Evolutionary conservation across 2,329 filamentous ascomycete genomes (phyloP).

Genomic region (Falciphora oryzae): DNA sequence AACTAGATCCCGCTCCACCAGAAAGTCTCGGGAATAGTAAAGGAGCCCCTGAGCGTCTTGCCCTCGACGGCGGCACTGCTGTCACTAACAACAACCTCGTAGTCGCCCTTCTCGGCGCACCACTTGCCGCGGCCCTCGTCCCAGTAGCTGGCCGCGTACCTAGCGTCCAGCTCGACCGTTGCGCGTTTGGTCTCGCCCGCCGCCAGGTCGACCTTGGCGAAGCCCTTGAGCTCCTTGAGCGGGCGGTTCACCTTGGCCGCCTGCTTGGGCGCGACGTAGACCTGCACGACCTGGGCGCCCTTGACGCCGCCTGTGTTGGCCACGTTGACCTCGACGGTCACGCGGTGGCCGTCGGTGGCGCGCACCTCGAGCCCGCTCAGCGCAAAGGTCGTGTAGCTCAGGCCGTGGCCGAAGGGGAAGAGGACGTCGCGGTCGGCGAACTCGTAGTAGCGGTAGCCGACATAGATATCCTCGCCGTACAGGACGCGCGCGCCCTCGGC

Average conservation of each 20-base stretch:
- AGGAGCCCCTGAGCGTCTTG: slow-evolving; percentile 43
- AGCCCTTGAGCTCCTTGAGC: slow-evolving; percentile 58
- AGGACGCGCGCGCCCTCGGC: slow-evolving; percentile 59
- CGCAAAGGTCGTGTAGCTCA: slow-evolving; percentile 22
- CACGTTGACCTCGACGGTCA: slow-evolving; percentile 43
- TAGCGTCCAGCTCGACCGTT: slow-evolving; percentile 43
- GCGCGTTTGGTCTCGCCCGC: slow-evolving; percentile 5
- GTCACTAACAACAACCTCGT: slow-evolving; percentile 54
- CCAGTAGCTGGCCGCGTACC: slow-evolving; percentile 62
- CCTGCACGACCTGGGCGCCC: slow-evolving; percentile 52
- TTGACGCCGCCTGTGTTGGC: slow-evolving; percentile 53
- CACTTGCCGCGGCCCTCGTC: slow-evolving; percentile 62
- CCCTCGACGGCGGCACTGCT: slow-evolving; percentile 45
- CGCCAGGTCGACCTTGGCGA: slow-evolving; percentile 45
- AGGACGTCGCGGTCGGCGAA: slow-evolving; percentile 31
- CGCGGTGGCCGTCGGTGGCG: slow-evolving; percentile 33
- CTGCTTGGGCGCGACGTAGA: slow-evolving; percentile 47
- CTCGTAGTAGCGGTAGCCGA: slow-evolving; percentile 69
- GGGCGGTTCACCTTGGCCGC: slow-evolving; percentile 53
- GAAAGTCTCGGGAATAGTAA: slow-evolving; percentile 54
- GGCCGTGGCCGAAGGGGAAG: slow-evolving; percentile 24
- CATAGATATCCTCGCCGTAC: slow-evolving; percentile 67
- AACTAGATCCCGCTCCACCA: slow-evolving; percentile 61
- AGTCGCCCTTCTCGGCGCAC: slow-evolving; percentile 60
- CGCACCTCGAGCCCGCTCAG: slow-evolving; percentile 43